phyloP scores from a whole-genome alignment of 2,329 filamentous ascomycete genomes.

The Pseudopyrenochaeta lycopersici region DNA sequence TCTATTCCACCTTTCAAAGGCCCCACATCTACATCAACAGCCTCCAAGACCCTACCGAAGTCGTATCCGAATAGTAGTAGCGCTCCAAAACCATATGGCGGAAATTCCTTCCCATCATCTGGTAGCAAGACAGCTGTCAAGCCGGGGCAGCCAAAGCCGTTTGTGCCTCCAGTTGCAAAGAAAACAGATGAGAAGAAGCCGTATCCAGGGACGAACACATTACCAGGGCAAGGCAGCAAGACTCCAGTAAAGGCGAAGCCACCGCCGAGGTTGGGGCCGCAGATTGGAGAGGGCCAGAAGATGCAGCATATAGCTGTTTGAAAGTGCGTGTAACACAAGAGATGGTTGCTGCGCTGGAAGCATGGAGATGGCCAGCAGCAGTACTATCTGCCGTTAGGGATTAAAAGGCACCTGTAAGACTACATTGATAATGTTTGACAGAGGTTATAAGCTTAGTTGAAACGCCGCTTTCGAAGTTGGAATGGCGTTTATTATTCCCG shows the following conservation, averaged over 20 bases:
- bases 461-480: too few species aligned
- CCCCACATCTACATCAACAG: background rate
- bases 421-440: background rate
- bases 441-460: background rate
- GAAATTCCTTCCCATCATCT: constrained; percentile 15
- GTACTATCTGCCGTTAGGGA: background rate
- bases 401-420: background rate
- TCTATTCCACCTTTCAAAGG: constrained; percentile 15
- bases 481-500: too few species aligned
- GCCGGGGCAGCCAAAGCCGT: constrained; percentile 37
- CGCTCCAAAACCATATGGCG: constrained; percentile 25
- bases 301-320: constrained; percentile 37
- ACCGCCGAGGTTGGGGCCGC: constrained; percentile 30
- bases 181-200: constrained; percentile 24
- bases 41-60: constrained; percentile 16
- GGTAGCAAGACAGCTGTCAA: constrained; percentile 40
- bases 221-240: constrained; percentile 35
- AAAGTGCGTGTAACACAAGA: background rate
- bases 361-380: too few species aligned
- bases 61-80: constrained; percentile 12
- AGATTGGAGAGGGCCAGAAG: constrained; percentile 39
- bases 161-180: constrained; percentile 26
- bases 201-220: constrained; percentile 43
- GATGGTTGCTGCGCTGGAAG: background rate
- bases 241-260: constrained; percentile 41